Percentiles rank a stretch among this genome's conserved stretches.
Evolutionary conservation across 352 stramenopile species (phyloP).

Genomic region (Pythium phragmitis): DNA sequence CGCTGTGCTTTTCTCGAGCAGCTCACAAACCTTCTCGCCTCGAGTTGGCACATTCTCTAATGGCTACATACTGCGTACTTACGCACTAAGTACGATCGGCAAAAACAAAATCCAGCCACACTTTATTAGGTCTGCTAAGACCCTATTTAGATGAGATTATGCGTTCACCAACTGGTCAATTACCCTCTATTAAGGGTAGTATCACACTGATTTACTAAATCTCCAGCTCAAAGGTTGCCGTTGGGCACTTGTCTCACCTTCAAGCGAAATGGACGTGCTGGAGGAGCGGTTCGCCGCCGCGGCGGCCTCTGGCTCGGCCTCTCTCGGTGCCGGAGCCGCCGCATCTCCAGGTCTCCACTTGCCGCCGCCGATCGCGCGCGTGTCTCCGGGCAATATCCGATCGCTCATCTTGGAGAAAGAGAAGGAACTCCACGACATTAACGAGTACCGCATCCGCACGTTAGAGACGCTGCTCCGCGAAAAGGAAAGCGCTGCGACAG

Average conservation of each 20-base stretch:
- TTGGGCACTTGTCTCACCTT: background rate
- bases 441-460: slow-evolving; percentile 87
- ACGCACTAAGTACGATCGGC: background rate
- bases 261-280: slow-evolving; percentile 17
- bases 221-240: slow-evolving; percentile 19
- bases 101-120: background rate
- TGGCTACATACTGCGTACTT: slow-evolving; percentile 11
- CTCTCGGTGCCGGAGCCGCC: background rate
- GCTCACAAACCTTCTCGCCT: slow-evolving; percentile 5
- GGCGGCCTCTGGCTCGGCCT: background rate
- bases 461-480: slow-evolving; percentile 77
- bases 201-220: slow-evolving; percentile 4
- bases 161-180: background rate
- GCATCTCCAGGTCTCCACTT: background rate
- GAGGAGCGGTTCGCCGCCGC: slow-evolving; percentile 11
- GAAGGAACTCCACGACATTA: slow-evolving; percentile 92
- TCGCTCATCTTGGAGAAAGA: slow-evolving; percentile 90
- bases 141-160: too few species aligned
- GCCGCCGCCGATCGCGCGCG: slow-evolving; percentile 23
- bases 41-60: slow-evolving; percentile 24
- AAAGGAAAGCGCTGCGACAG: slow-evolving; percentile 44
- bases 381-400: slow-evolving; percentile 70
- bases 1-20: slow-evolving; percentile 6
- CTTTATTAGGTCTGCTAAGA: background rate
- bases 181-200: slow-evolving; percentile 9